phyloP scores from a whole-genome alignment of 2,329 filamentous ascomycete genomes.

The Hypoxylon sp. region DNA sequence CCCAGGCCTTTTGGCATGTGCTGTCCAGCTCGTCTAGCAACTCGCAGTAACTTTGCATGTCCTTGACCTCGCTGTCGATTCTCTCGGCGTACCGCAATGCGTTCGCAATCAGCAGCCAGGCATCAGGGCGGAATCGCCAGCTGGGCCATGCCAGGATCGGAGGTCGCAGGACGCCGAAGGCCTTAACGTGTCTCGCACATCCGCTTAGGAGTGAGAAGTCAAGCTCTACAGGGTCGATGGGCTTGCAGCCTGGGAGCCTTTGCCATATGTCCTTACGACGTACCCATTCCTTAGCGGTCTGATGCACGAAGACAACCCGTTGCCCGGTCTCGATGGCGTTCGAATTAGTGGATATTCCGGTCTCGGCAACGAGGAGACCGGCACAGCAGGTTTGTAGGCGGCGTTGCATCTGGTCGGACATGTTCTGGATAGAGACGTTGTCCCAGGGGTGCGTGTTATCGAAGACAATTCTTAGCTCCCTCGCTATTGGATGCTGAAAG shows the following conservation, averaged over 20 bases:
- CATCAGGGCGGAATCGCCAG: conserved; percentile 53
- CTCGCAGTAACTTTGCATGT: conserved; percentile 48
- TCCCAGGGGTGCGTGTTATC: conserved; percentile 47
- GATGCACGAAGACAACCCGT: conserved; percentile 54
- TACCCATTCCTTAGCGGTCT: conserved; percentile 55
- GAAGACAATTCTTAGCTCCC: conserved; percentile 46
- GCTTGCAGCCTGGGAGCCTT: conserved; percentile 45
- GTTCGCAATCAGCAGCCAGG: conserved; percentile 54
- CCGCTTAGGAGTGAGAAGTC: conserved; percentile 52
- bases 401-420: conserved; percentile 50
- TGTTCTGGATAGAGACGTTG: conserved; percentile 41
- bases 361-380: conserved; percentile 52
- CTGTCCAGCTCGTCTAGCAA: conserved; percentile 53
- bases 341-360: conserved; percentile 37
- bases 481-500: conserved; percentile 43
- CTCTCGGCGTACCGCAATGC: conserved; percentile 52
- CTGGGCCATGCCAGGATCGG: conserved; percentile 53
- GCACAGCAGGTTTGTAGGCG: conserved; percentile 49
- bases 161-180: conserved; percentile 48
- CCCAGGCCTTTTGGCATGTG: conserved; percentile 52
- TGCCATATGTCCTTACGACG: conserved; percentile 53
- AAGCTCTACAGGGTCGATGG: conserved; percentile 46
- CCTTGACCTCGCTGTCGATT: conserved; percentile 47
- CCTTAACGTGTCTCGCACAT: conserved; percentile 52
- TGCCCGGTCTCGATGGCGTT: conserved; percentile 45